Conservation (phyloP, 148 eudicot genomes). For the Agrostemma githago region DNA sequence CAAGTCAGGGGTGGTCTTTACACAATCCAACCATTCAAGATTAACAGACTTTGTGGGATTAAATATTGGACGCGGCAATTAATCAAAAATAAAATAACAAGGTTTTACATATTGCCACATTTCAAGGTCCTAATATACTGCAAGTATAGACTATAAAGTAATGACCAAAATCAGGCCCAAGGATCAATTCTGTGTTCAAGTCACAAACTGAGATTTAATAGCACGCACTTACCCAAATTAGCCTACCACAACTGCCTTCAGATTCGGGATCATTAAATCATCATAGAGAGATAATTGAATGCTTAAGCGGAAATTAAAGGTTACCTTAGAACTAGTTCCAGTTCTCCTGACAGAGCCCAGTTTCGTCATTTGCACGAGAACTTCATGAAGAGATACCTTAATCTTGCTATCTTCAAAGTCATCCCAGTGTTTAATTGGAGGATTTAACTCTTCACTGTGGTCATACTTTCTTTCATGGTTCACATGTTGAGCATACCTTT, state of each 20-base stretch:
- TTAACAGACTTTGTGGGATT: background rate
- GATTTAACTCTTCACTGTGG: conserved; percentile 24
- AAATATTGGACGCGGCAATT: background rate
- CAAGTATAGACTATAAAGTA: background rate
- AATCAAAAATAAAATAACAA: background rate
- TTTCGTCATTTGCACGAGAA: conserved; percentile 46
- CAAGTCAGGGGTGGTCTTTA: background rate
- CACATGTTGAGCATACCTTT: conserved; percentile 61
- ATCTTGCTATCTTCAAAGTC: conserved; percentile 54
- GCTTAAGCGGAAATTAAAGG: conserved; percentile 27
- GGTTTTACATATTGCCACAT: background rate
- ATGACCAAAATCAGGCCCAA: background rate
- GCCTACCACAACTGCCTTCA: background rate
- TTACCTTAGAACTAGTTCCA: conserved; percentile 35
- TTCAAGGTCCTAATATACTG: background rate
- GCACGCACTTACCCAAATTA: background rate
- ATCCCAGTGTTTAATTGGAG: conserved; percentile 52
- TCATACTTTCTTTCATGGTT: conserved; percentile 33
- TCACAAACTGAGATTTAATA: too few relatives aligned
- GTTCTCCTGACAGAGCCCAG: conserved; percentile 36
- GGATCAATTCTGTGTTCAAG: background rate
- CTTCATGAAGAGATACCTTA: conserved; percentile 61
- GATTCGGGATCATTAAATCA: conserved; percentile 8
- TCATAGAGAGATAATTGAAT: conserved; percentile 6
- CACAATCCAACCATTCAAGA: conserved; percentile 5